Percentiles rank a stretch among this genome's conserved stretches.
phyloP scores from a whole-genome alignment of 2,329 filamentous ascomycete genomes.

The Pezicula radicicola region DNA sequence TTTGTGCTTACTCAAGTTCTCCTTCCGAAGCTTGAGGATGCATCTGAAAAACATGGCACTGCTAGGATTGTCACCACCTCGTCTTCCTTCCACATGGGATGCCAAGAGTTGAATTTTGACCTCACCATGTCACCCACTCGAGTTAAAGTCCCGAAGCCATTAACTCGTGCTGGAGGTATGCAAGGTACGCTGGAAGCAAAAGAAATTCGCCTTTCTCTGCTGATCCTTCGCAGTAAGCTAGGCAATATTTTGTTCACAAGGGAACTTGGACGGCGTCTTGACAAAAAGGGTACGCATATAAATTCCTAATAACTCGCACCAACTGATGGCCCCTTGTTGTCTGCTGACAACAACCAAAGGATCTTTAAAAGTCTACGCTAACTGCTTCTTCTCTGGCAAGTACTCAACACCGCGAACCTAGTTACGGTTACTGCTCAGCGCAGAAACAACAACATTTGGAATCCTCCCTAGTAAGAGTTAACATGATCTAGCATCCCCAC shows the following conservation, averaged over 20 bases:
- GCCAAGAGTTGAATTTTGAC: constrained; percentile 23
- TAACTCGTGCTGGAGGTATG: constrained; percentile 30
- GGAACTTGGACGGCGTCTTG: constrained; percentile 24
- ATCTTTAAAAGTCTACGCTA: constrained; percentile 27
- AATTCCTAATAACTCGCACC: too few relatives aligned
- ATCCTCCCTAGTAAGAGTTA: not conserved
- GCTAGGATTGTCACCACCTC: constrained; percentile 14
- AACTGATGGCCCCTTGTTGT: too few relatives aligned
- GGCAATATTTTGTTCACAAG: constrained; percentile 30
- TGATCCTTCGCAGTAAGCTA: constrained; percentile 18
- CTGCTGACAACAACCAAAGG: not conserved
- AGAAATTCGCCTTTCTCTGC: constrained; percentile 3
- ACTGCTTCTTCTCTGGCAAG: constrained; percentile 30
- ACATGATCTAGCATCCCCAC: constrained; percentile 21
- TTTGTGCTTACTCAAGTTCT: constrained; percentile 12
- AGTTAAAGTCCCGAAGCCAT: constrained; percentile 16
- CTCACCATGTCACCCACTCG: constrained; percentile 19
- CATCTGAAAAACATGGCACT: constrained; percentile 5
- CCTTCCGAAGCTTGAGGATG: constrained; percentile 16
- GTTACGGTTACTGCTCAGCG: too few relatives aligned
- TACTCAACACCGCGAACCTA: not conserved
- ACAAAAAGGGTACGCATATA: constrained; percentile 3
- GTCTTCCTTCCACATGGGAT: constrained; percentile 26
- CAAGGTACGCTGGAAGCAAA: not conserved
- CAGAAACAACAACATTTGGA: not conserved